Base-by-base conservation (phyloP, 148 eudicot genomes). In the Camellia lanceoleosa region DNA sequence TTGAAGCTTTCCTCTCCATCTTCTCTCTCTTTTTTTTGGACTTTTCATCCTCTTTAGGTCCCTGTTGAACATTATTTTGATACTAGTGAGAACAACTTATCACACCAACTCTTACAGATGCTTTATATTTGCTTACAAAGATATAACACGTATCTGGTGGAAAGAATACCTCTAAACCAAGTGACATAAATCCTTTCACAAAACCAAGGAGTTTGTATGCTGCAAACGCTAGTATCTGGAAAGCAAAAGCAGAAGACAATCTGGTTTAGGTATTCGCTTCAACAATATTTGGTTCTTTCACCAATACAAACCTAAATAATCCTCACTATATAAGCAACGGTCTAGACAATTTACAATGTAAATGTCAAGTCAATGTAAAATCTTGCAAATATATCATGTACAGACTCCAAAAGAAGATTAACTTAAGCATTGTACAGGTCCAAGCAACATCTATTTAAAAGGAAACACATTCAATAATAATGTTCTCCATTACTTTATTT, bases 201-300 rank as follows among this genome's bases (percentile, higher is more conserved):
- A 93, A 74, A 56, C 92, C 96, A 43, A 85, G 87, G 59, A 87
- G 88, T 77, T 93, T 81, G 68, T 91, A 93, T n/a, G 81, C 82
- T 77, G 87, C 98, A 84, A 89, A 95, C 71, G 85, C 96, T 5
- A 97, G 98, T 83, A 95, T 93, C 98, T 95, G 78, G 60, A 83
- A 46, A 81, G n/a, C 71, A 82, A 81, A 79, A 71, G 43, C 30
- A 52, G 73, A 71, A 5, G 80, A 7, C 47, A 49, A 5, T 19
- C 55, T 23, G 68, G 62, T 73, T 67, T 54, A 44, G 9, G 16
- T 44, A 42, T 44, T 18, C 11, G 63, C n/a, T 60, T n/a, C 5
- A 75, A 23, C 30, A 16, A 18, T 3, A 7, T 13, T 5, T 3
- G 13, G 58, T 15, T 18, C 2, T 73, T 52, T 23, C 18, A 54